Evolutionary conservation across 208 protist genomes (phyloP).

Genomic region (Willaertia magna): DNA sequence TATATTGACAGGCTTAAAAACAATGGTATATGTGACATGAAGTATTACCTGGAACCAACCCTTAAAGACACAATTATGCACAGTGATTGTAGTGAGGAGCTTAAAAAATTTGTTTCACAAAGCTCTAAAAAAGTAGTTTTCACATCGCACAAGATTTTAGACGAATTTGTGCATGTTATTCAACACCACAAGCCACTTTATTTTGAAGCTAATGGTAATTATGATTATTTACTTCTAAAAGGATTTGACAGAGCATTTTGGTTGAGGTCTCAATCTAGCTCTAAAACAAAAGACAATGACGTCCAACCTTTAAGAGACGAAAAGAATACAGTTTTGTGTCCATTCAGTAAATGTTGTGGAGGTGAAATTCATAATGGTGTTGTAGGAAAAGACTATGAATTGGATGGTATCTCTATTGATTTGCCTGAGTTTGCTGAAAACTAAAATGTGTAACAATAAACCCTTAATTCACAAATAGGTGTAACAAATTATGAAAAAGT

Average conservation of each 20-base stretch:
- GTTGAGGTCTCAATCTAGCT: not conserved
- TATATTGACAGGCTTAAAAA: not conserved
- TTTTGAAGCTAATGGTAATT: not conserved
- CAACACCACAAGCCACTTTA: not conserved
- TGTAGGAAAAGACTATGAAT: not conserved
- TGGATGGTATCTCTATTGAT: not conserved
- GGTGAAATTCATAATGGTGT: not conserved
- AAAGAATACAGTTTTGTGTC: not conserved
- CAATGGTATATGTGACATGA: not conserved
- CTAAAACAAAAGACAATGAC: not conserved
- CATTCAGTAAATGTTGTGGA: not conserved
- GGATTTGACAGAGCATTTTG: constrained; percentile 8
- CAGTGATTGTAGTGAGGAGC: not conserved
- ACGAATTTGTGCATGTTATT: not conserved
- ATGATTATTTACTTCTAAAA: not conserved
- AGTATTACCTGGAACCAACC: not conserved
- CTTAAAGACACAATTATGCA: not conserved
- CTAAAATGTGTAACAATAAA: no score
- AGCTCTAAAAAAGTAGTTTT: not conserved
- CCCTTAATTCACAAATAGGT: no score
- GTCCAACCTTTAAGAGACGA: not conserved
- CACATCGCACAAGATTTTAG: not conserved
- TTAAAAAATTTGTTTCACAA: not conserved
- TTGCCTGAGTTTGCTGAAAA: not conserved
- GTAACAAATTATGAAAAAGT: no score